These are phyloP conservation scores for Pleurotus pulmonarius DNA, from an alignment of 768 basidiomycete species.

Conservation along the genomic window DNA sequence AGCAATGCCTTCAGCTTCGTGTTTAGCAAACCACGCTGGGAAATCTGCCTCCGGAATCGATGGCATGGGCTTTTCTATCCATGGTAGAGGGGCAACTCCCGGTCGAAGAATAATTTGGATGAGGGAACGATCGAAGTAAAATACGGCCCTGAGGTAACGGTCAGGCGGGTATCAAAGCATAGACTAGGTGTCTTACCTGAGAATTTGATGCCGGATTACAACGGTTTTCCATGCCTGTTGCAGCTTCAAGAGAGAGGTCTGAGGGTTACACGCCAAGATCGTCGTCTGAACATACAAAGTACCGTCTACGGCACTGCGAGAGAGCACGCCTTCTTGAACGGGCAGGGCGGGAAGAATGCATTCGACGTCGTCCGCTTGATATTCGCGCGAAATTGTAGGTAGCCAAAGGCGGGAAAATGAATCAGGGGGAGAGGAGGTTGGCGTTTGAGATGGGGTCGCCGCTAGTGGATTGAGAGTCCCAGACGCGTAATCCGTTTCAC, in stretches of 20 bases:
- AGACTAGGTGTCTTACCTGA: constrained; percentile 18
- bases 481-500: background rate
- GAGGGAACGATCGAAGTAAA: constrained; percentile 23
- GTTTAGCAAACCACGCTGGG: constrained; percentile 16
- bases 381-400: constrained; percentile 12
- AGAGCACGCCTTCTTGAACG: constrained; percentile 44
- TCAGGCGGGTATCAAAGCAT: background rate
- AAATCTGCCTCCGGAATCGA: constrained; percentile 9
- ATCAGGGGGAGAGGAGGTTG: background rate
- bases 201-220: constrained; percentile 20
- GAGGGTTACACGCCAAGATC: constrained; percentile 23
- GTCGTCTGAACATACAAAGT: constrained; percentile 44
- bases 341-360: constrained; percentile 36
- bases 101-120: constrained; percentile 24
- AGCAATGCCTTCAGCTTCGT: constrained; percentile 14
- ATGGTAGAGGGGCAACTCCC: constrained; percentile 10
- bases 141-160: constrained; percentile 22
- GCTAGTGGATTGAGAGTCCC: constrained; percentile 10
- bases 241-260: constrained; percentile 18
- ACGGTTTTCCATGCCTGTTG: constrained; percentile 30
- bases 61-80: constrained; percentile 13
- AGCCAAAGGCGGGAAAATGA: constrained; percentile 15
- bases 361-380: constrained; percentile 16
- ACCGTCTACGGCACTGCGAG: constrained; percentile 31
- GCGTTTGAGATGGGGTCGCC: background rate